Conservation (phyloP, 2,329 filamentous ascomycete species). For the Xylaria sp. region DNA sequence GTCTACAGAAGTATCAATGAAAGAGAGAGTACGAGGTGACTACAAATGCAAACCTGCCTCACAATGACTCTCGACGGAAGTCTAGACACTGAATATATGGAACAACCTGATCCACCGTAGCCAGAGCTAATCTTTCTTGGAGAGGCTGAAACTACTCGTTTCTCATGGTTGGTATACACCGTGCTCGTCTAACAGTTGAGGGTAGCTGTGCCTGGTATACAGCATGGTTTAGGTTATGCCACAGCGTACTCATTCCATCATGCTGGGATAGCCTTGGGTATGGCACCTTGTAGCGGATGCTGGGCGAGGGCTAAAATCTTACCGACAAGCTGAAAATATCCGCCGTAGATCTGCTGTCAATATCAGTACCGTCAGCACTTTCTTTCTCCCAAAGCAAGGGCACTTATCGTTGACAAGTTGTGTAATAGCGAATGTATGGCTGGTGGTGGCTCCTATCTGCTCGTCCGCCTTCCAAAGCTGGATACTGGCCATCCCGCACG, state of each 20-base stretch:
- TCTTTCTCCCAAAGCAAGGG: slow-evolving; percentile 23
- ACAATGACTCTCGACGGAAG: background rate
- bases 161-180: background rate
- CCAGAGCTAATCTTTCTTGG: background rate
- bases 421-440: background rate
- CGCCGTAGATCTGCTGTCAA: slow-evolving; percentile 19
- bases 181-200: background rate
- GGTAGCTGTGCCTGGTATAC: background rate
- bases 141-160: slow-evolving; percentile 11
- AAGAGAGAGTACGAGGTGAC: slow-evolving; percentile 24
- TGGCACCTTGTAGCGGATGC: background rate
- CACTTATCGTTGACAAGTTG: background rate
- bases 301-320: slow-evolving; percentile 10
- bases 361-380: slow-evolving; percentile 24
- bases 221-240: background rate
- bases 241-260: background rate
- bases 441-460: background rate
- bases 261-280: background rate
- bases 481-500: background rate
- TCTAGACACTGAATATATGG: background rate
- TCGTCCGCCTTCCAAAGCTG: background rate
- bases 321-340: slow-evolving; percentile 18
- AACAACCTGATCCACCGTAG: background rate
- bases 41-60: slow-evolving; percentile 27
- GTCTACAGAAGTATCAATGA: slow-evolving; percentile 4